Conservation (phyloP, 179 eudicot genomes). For the Beta macrorhiza region DNA sequence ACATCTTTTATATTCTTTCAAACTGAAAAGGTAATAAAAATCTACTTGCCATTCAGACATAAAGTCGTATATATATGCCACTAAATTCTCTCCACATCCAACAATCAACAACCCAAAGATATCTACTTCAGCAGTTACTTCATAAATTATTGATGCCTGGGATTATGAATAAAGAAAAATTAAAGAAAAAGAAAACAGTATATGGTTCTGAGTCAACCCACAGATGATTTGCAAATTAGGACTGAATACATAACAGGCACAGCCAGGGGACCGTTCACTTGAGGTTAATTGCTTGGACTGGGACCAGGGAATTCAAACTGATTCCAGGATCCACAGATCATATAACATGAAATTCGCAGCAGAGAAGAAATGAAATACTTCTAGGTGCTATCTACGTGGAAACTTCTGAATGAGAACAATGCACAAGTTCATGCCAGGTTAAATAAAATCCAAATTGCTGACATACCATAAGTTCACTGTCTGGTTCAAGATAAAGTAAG, state of each 20-base stretch:
- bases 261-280: neutral
- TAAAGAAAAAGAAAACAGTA: too few relatives aligned
- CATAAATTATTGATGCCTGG: too few relatives aligned
- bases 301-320: neutral
- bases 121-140: too few relatives aligned
- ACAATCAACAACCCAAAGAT: too few relatives aligned
- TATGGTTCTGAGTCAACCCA: too few relatives aligned
- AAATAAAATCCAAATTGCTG: neutral
- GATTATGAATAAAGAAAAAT: too few relatives aligned
- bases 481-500: conserved; percentile 94
- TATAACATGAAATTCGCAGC: neutral
- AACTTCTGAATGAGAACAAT: neutral
- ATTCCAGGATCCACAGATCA: neutral
- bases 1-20: neutral
- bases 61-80: too few relatives aligned
- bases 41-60: too few relatives aligned
- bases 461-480: conserved; percentile 90
- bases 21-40: neutral
- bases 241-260: too few relatives aligned
- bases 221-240: too few relatives aligned
- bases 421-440: neutral
- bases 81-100: too few relatives aligned
- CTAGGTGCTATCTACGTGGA: neutral
- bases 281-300: neutral
- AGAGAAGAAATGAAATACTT: neutral